phyloP scores from a whole-genome alignment of 2,329 filamentous ascomycete species.

The Phaeosphaeria sp. region DNA sequence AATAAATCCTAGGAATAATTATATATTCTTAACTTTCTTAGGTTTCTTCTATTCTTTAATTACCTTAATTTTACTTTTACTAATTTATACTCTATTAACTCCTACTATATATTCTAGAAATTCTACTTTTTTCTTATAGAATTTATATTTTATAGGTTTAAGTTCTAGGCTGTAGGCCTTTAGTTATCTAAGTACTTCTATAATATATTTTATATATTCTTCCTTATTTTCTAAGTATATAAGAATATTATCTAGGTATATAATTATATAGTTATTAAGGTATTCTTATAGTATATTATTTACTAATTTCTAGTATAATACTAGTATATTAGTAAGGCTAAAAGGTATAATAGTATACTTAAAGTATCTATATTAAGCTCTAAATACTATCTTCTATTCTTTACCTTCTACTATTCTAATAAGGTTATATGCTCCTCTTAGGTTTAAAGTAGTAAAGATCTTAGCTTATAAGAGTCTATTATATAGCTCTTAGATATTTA shows the following conservation, averaged over 20 bases:
- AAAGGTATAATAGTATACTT: conserved; percentile 11
- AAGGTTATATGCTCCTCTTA: conserved; percentile 11
- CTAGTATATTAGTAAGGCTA: conserved; percentile 5
- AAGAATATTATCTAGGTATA: neutral
- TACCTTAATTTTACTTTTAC: conserved; percentile 3
- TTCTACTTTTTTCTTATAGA: conserved; percentile 3
- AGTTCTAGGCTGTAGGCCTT: conserved; percentile 2
- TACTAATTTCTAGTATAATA: conserved; percentile 12
- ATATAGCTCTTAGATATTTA: conserved; percentile 11
- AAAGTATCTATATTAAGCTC: conserved; percentile 7
- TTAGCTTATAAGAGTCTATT: conserved; percentile 7
- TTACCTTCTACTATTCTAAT: conserved; percentile 9
- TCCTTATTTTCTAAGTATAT: neutral
- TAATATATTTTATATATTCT: neutral
- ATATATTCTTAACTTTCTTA: conserved; percentile 4
- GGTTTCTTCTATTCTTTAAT: conserved; percentile 4
- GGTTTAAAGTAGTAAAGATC: conserved; percentile 12
- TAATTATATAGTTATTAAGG: conserved; percentile 1
- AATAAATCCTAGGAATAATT: conserved; percentile 13
- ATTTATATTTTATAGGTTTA: neutral
- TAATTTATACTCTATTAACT: conserved; percentile 6
- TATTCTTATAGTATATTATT: conserved; percentile 2
- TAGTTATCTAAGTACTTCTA: neutral
- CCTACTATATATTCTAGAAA: conserved; percentile 13
- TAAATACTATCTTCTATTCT: conserved; percentile 14